Evolutionary conservation across 257 asterid genomes (phyloP), one percentile per base, ranked within the genome.

Genomic region (Solanum megistacrolobum): DNA sequence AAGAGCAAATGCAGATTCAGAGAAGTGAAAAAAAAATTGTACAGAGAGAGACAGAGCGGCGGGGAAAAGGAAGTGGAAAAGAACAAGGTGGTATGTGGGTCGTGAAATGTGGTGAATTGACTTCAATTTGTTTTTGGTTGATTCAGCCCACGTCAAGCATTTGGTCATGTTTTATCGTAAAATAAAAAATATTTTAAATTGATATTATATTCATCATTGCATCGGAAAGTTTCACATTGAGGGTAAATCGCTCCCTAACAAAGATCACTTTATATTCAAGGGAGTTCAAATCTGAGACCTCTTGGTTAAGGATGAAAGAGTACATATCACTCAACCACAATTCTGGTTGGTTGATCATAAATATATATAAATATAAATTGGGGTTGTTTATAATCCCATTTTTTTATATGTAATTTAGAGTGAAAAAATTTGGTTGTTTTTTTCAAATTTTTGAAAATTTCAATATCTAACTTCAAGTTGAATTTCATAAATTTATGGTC

Each of bases 251-350:
- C 5, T 43, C 0, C 0, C 5, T 12, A 13, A 52, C 0, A 16
- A 52, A 52, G 0, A 2, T 52, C 0, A 52, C 0, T 16, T 0
- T 6, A 2, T 16, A 52, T 2, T 16, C 0, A 16, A 52, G 8
- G 0, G 1, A 0, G 0, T 48, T 16, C 0, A 0, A 52, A 52
- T 6, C 0, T 2, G 1, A 48, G 0, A 48, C 3, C 0, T 48
- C 3, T 48, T 48, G 0, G 0, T 48, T 5, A 48, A 48, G 1
- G 1, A 14, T 2, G 9, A 48, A 48, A 2, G 7, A 48, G 3
- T 14, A 5, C 0, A 0, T 2, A 48, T 14, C 9, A 16, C 1
- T 48, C 3, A 48, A 14, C 0, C 1, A 52, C 1, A 52, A 52
- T 48, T 0, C 1, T 52, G 4, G 0, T 52, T 16, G 23, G 1